phyloP scores from a whole-genome alignment of 352 stramenopile species.

The Plasmopara viticola region DNA sequence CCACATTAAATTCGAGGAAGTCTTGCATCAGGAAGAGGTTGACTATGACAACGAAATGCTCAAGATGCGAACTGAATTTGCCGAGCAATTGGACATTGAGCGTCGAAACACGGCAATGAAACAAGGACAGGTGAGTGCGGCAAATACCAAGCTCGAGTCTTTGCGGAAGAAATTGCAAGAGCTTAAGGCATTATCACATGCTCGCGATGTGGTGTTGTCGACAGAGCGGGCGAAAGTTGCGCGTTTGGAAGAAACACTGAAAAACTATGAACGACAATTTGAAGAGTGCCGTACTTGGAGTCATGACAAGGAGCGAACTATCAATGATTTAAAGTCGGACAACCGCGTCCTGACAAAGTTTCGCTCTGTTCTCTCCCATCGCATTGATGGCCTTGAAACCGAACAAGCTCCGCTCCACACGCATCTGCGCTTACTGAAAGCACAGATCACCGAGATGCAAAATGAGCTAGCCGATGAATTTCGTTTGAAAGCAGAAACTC shows the following conservation, averaged over 20 bases:
- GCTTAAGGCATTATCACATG: no score
- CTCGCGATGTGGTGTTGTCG: no score
- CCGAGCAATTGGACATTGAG: slow-evolving; percentile 58
- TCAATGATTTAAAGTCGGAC: slow-evolving; percentile 55
- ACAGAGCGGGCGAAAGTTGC: no score
- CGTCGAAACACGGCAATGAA: slow-evolving; percentile 77
- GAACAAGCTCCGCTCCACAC: no score
- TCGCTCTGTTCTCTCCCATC: no score
- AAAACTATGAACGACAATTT: slow-evolving; percentile 16
- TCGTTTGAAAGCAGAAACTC: slow-evolving; percentile 45
- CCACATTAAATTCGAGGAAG: slow-evolving; percentile 81
- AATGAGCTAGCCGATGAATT: slow-evolving; percentile 43
- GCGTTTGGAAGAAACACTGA: no score
- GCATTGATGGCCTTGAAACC: no score
- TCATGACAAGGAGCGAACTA: slow-evolving; percentile 65
- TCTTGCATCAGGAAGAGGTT: slow-evolving; percentile 69
- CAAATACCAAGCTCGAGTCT: slow-evolving; percentile 37
- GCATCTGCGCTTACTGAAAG: no score
- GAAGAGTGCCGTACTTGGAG: slow-evolving; percentile 59
- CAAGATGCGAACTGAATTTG: slow-evolving; percentile 47
- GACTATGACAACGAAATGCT: slow-evolving; percentile 79
- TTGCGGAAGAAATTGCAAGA: no score
- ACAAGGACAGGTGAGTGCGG: slow-evolving; percentile 69
- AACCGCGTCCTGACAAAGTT: slow-evolving; percentile 72
- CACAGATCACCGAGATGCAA: no score